Base-by-base conservation (phyloP, 805 yeast genomes). In the Grigorovia humatica region DNA sequence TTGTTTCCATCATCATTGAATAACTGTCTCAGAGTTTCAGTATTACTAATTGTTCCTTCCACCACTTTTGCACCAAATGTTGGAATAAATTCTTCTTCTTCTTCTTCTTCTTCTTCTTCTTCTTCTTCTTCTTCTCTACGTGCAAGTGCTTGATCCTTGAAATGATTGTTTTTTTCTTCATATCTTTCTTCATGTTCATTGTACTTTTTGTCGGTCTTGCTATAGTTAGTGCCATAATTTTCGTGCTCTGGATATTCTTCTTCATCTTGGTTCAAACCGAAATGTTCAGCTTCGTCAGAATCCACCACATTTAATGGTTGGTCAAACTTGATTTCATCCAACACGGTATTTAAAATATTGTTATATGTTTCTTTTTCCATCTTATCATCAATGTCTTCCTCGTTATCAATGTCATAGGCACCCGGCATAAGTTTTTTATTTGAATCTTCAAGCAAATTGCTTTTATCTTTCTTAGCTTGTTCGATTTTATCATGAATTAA, bases 21-120 rank as follows among this genome's bases (percentile, higher is more conserved):
- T 43, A 85, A 69, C 0, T 78, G 68, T 63, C 91, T 77, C 48
- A 85, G 73, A 0, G 76, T 74, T 56, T 84, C 90, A 0, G 89
- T 82, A 51, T 74, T 74, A 50, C 75, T 70, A 2, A 63, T 62
- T 0, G 71, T 61, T 35, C 68, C 69, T 18, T 55, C 57, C 3
- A 32, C 47, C 9, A 51, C 50, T 11, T 55, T 51, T 5, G 60
- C 52, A 1, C 79, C 80, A 60, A 81, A 81, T 0, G 74, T 71
- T 9, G 87, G 86, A 44, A 80, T 67, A 56, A 78, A 78, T 52
- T 79, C 81, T 2, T 74, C 76, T 23, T 70, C 69, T 15, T 59
- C 64, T 23, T 57, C 63, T 6, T 59, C 62, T 17, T 63, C 68
- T 8, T 62, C 9, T 17, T 44, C 38, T 15, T 45, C 38, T 20